Conservation (phyloP, 768 basidiomycete genomes). For the Grammothele lineata region DNA sequence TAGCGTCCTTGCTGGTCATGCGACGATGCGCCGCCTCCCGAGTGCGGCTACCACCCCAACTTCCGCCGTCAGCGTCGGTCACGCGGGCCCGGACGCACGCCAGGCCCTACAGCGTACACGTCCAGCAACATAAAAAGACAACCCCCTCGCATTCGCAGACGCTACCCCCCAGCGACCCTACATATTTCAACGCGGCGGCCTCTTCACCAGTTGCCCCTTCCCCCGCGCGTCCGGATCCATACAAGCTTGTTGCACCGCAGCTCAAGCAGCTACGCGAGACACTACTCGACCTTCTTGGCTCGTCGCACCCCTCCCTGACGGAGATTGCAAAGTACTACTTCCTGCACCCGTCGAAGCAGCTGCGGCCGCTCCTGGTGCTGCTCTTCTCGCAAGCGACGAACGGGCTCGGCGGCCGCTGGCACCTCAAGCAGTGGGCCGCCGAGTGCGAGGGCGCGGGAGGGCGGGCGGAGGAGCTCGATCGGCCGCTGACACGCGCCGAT, state of each 20-base stretch:
- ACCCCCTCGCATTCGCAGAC: conserved; percentile 9
- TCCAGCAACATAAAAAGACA: conserved; percentile 17
- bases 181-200: conserved; percentile 18
- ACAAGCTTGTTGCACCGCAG: conserved; percentile 66
- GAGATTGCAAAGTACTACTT: conserved; percentile 94
- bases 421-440: conserved; percentile 55
- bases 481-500: conserved; percentile 72
- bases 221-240: conserved; percentile 53
- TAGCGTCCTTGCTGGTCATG: conserved; percentile 29
- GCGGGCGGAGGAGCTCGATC: conserved; percentile 61
- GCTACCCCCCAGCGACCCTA: conserved; percentile 26
- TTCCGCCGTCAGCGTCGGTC: conserved; percentile 10
- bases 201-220: no score
- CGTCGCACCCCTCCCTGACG: conserved; percentile 83
- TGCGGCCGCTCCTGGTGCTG: conserved; percentile 85
- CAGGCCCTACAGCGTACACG: conserved; percentile 23
- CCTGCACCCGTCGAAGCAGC: conserved; percentile 81
- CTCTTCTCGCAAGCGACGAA: conserved; percentile 92
- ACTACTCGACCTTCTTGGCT: conserved; percentile 76
- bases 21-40: conserved; percentile 25
- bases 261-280: conserved; percentile 66
- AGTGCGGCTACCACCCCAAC: conserved; percentile 18
- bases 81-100: conserved; percentile 19
- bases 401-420: conserved; percentile 70
- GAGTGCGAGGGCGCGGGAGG: conserved; percentile 52